Base-by-base conservation (phyloP, 768 basidiomycete genomes). In the Calocybe cyanea region DNA sequence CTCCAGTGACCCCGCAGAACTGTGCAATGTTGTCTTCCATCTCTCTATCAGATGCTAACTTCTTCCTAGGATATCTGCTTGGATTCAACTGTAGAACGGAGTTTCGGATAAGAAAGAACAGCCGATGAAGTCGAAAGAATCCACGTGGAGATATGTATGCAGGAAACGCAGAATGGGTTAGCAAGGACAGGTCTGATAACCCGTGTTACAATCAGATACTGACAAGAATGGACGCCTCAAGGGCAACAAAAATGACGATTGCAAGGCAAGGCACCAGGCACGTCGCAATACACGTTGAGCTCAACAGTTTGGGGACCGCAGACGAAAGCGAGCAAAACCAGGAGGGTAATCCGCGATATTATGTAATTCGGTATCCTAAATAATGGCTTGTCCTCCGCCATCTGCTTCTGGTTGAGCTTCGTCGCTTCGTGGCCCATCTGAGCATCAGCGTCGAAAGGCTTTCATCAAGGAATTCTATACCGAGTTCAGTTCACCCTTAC, bases 1-100 rank as follows among this genome's bases (percentile, higher is more conserved):
- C 71, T 46, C 83, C 80, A n/a, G 86, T 88, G 20, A 87, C 73
- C 15, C 63, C 60, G 52, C 77, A 78, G 62, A 88, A 87, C 52
- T 84, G 80, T 0, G 66, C 66, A 44, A 81, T 65, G 38, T 68
- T 67, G 42, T 69, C 69, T 49, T 83, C 81, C 50, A 67, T 66
- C 48, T 69, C 71, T 59, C 65, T 71, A 55, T 73, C 72, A 28
- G 60, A 56, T 68, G 71, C 70, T 20, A 45, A 7, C 23, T 38
- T 25, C 13, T 42, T 41, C 10, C 15, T 33, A 15, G 43, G 21
- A 9, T 32, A 30, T 33, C 43, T 53, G 25, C 41, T 35, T 33
- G 36, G 25, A 36, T 45, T 49, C 42, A 34, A 37, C 49, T 57
- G 43, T 23, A 7, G 48, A 14, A 28, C 38, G 36, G 35, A 46